A percentile compares a stretch with the other conserved stretches of the same genome.
Conservation (phyloP, 352 stramenopile species). For the Phytopythium kandeliae region DNA sequence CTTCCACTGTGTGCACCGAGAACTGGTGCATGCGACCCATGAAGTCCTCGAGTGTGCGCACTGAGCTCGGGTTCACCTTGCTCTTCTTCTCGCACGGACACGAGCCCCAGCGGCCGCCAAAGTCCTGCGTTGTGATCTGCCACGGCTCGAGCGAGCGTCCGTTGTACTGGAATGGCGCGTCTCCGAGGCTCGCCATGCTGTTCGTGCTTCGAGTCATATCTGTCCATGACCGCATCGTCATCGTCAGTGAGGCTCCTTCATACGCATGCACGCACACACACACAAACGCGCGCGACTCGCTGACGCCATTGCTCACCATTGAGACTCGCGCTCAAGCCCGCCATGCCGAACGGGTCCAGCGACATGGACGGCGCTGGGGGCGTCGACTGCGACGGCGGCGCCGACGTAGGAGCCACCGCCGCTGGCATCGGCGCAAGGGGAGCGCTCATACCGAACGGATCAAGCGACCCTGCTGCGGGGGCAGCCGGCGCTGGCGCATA, state of each 20-base stretch:
- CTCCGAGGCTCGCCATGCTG: slow-evolving; percentile 16
- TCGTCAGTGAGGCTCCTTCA: background rate
- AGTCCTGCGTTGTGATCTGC: slow-evolving; percentile 87
- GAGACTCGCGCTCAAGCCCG: slow-evolving; percentile 54
- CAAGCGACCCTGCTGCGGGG: slow-evolving; percentile 7
- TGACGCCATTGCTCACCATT: slow-evolving; percentile 50
- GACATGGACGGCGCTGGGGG: slow-evolving; percentile 13
- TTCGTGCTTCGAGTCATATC: slow-evolving; percentile 38
- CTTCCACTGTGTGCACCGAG: slow-evolving; percentile 78
- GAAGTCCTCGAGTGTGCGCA: slow-evolving; percentile 82
- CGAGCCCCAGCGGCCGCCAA: slow-evolving; percentile 76
- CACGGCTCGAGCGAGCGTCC: slow-evolving; percentile 71
- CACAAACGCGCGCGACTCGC: too few species aligned
- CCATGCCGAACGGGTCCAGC: slow-evolving; percentile 75
- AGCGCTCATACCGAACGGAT: slow-evolving; percentile 64
- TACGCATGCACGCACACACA: too few species aligned
- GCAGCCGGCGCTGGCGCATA: slow-evolving; percentile 8
- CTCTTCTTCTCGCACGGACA: slow-evolving; percentile 82
- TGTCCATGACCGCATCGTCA: slow-evolving; percentile 1
- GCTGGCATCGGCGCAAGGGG: slow-evolving; percentile 22
- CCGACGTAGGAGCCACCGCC: slow-evolving; percentile 16
- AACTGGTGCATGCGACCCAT: slow-evolving; percentile 74
- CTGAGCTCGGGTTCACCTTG: slow-evolving; percentile 75
- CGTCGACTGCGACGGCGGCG: slow-evolving; percentile 18
- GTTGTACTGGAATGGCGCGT: slow-evolving; percentile 72